Evolutionary conservation across 2,329 filamentous ascomycete species (phyloP).

Genomic region (Claviceps purpurea): DNA sequence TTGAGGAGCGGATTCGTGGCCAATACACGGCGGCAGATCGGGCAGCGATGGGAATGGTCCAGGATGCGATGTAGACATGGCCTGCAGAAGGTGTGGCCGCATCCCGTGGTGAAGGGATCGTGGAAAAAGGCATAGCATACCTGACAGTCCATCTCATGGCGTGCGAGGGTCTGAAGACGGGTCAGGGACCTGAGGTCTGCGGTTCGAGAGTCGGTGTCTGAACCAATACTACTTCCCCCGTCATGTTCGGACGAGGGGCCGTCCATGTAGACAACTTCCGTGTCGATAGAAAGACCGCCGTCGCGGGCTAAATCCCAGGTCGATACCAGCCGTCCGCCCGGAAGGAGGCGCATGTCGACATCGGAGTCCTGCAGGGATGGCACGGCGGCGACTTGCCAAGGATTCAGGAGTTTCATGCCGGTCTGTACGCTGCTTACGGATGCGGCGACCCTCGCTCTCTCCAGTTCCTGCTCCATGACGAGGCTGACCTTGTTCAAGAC

Average conservation of each 20-base stretch:
- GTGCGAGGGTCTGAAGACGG: conserved; percentile 45
- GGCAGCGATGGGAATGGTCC: conserved; percentile 67
- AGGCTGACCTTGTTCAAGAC: conserved; percentile 59
- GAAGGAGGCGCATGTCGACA: conserved; percentile 22
- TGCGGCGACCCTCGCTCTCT: conserved; percentile 22
- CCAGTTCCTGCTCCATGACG: conserved; percentile 41
- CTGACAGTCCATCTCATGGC: conserved; percentile 71
- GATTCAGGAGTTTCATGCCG: conserved; percentile 22
- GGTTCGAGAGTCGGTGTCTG: neutral
- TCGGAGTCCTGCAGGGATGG: conserved; percentile 24
- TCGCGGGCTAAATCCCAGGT: conserved; percentile 52
- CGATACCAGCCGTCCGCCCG: conserved; percentile 48
- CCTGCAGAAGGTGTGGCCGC: conserved; percentile 82
- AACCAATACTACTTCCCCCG: neutral
- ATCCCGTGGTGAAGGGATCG: conserved; percentile 71
- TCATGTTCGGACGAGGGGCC: conserved; percentile 7
- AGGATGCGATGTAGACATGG: conserved; percentile 63
- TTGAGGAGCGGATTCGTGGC: conserved; percentile 32
- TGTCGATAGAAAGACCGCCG: conserved; percentile 43
- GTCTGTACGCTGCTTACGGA: conserved; percentile 18
- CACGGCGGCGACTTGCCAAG: conserved; percentile 27
- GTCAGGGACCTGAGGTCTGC: conserved; percentile 23
- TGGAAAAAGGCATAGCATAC: conserved; percentile 74
- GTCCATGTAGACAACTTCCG: conserved; percentile 38
- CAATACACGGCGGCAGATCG: conserved; percentile 60